Evolutionary conservation across 176 grass and related monocot species (phyloP).

Genomic region (Eragrostis curvula): DNA sequence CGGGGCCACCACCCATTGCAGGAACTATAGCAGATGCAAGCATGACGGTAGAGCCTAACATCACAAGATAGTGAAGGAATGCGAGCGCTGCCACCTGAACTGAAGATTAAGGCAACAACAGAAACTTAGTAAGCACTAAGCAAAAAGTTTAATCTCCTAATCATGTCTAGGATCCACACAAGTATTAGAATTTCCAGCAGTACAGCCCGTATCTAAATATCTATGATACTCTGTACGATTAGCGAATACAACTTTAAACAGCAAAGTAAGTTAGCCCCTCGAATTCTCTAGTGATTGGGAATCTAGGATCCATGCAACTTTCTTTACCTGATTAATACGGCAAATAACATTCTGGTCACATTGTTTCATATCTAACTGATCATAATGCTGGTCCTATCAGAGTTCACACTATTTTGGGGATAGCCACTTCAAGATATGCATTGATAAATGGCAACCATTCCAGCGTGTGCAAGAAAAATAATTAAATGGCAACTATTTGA

Average conservation of each 20-base stretch:
- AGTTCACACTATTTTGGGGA: not conserved
- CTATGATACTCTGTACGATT: not conserved
- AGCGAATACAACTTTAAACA: not conserved
- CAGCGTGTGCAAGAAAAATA: not conserved
- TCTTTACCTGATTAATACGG: not conserved
- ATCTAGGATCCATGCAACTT: not conserved
- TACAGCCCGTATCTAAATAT: constrained; percentile 11
- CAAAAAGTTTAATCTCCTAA: not conserved
- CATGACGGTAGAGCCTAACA: constrained; percentile 94
- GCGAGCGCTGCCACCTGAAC: constrained; percentile 74
- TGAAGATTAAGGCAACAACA: constrained; percentile 51
- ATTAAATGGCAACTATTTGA: not conserved
- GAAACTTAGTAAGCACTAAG: constrained; percentile 26
- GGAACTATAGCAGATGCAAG: constrained; percentile 79
- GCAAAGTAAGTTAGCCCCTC: not conserved
- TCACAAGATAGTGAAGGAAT: constrained; percentile 95
- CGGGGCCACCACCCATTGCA: constrained; percentile 82
- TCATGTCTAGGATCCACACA: constrained; percentile 7
- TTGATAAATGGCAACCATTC: constrained; percentile 23
- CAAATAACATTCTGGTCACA: constrained; percentile 1
- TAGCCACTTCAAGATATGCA: not conserved
- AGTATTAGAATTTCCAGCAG: constrained; percentile 11
- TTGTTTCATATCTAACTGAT: constrained; percentile 6
- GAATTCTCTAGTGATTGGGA: not conserved
- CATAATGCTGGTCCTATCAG: not conserved